Evolutionary conservation across 2,329 filamentous ascomycete species (phyloP).

Genomic region (Pseudocercospora pini-densiflorae): DNA sequence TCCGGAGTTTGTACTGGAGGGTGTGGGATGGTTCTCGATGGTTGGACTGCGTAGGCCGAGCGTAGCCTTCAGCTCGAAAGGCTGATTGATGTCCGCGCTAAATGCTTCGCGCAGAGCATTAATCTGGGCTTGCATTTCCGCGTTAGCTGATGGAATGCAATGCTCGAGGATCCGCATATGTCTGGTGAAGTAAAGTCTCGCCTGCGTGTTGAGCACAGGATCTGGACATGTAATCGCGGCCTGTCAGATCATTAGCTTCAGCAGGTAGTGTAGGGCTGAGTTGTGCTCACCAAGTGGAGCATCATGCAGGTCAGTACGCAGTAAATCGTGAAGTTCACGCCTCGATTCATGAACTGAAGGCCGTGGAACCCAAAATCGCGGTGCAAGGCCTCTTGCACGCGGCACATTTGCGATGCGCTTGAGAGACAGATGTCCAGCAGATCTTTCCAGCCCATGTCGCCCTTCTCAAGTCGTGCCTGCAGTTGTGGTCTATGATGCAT

Average conservation of each 20-base stretch:
- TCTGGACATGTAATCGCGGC: slow-evolving; percentile 93
- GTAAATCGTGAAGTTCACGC: slow-evolving; percentile 96
- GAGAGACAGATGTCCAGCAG: slow-evolving; percentile 87
- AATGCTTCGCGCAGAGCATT: slow-evolving; percentile 89
- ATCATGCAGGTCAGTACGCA: slow-evolving; percentile 88
- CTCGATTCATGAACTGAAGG: slow-evolving; percentile 87
- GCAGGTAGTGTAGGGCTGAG: background rate
- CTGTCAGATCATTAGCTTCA: slow-evolving; percentile 41
- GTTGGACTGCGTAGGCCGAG: slow-evolving; percentile 72
- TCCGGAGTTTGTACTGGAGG: slow-evolving; percentile 23
- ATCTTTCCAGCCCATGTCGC: slow-evolving; percentile 80
- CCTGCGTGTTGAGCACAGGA: slow-evolving; percentile 81
- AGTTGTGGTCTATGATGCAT: slow-evolving; percentile 88
- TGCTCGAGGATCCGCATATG: slow-evolving; percentile 94
- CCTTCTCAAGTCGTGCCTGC: slow-evolving; percentile 72
- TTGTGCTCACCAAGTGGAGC: slow-evolving; percentile 77
- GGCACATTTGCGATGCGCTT: slow-evolving; percentile 82
- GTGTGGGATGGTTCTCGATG: slow-evolving; percentile 47
- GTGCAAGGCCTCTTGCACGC: slow-evolving; percentile 82
- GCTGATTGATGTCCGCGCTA: slow-evolving; percentile 80
- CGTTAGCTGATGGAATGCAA: slow-evolving; percentile 79
- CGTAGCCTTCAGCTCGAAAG: slow-evolving; percentile 84
- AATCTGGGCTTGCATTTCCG: slow-evolving; percentile 87
- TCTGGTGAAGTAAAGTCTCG: slow-evolving; percentile 84
- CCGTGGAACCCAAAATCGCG: slow-evolving; percentile 77